A percentile compares a stretch with the other conserved stretches of the same genome.
These are phyloP conservation scores for Phytophthora tubulina DNA, from an alignment of 352 stramenopile species.

Conservation along the genomic window DNA sequence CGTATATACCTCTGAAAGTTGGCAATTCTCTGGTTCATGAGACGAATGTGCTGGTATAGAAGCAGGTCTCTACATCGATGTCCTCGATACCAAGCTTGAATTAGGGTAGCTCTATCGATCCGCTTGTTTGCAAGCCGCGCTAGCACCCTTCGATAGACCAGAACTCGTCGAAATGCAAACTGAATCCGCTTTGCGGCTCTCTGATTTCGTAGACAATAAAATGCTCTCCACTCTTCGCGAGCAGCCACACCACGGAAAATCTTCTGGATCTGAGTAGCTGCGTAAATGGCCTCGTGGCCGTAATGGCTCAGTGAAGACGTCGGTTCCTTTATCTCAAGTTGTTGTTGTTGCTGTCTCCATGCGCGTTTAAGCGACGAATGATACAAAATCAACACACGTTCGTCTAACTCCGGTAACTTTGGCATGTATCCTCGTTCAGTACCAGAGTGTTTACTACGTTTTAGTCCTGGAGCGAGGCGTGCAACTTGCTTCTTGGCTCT, in stretches of 20 bases:
- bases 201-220: conserved; percentile 55
- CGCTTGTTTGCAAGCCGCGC: conserved; percentile 35
- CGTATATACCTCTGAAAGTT: conserved; percentile 59
- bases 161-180: conserved; percentile 45
- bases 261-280: conserved; percentile 69
- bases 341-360: conserved; percentile 32
- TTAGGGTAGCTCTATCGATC: conserved; percentile 31
- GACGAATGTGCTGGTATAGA: conserved; percentile 32
- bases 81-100: conserved; percentile 62
- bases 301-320: conserved; percentile 29
- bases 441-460: neutral
- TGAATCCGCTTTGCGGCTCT: conserved; percentile 46
- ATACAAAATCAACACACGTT: conserved; percentile 71
- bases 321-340: neutral
- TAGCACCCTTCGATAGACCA: conserved; percentile 36
- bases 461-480: neutral
- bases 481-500: conserved; percentile 6
- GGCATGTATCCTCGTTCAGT: conserved; percentile 5
- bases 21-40: conserved; percentile 45
- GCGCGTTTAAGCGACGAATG: conserved; percentile 62
- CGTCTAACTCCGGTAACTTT: conserved; percentile 51
- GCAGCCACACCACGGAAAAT: conserved; percentile 49
- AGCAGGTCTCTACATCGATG: conserved; percentile 43
- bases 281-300: conserved; percentile 63
- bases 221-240: conserved; percentile 42